These are phyloP conservation scores for Xylariaceae sp. DNA, from an alignment of 2,329 filamentous ascomycete genomes.

Conservation along the genomic window DNA sequence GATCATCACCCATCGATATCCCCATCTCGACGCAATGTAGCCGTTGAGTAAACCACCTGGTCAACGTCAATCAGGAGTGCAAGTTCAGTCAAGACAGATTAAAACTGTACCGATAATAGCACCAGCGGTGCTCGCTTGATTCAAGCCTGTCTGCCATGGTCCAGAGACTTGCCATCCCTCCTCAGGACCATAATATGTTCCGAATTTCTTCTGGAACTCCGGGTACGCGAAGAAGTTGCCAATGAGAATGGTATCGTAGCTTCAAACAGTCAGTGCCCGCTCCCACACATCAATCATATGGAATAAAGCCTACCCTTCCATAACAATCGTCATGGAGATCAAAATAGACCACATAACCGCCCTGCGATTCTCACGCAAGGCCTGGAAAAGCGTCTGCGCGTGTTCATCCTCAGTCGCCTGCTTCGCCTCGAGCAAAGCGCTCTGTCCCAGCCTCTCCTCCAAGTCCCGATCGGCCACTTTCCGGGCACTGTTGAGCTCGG, in stretches of 20 bases:
- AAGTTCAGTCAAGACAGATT: no score
- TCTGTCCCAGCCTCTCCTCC: slow-evolving; percentile 30
- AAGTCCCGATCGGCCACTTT: slow-evolving; percentile 29
- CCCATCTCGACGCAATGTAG: slow-evolving; percentile 28
- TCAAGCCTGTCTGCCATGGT: slow-evolving; percentile 30
- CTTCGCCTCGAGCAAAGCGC: slow-evolving; percentile 28
- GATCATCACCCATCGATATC: slow-evolving; percentile 32
- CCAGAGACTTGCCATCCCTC: slow-evolving; percentile 28
- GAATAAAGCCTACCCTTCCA: slow-evolving; percentile 29
- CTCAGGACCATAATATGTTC: slow-evolving; percentile 22
- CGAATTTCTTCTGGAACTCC: slow-evolving; percentile 30
- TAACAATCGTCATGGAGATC: slow-evolving; percentile 32
- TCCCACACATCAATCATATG: no score
- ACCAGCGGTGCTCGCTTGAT: slow-evolving; percentile 30
- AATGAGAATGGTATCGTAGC: slow-evolving; percentile 32
- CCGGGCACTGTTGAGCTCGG: slow-evolving; percentile 22
- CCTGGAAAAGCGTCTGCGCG: slow-evolving; percentile 28
- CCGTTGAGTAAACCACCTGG: slow-evolving; percentile 30
- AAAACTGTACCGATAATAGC: slow-evolving; percentile 31
- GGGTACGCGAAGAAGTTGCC: slow-evolving; percentile 31
- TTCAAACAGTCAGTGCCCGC: slow-evolving; percentile 13
- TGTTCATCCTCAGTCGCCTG: slow-evolving; percentile 32
- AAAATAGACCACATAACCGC: slow-evolving; percentile 31
- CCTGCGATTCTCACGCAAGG: slow-evolving; percentile 28
- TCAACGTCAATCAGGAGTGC: neutral